Conservation (phyloP, 306 rosid genomes). For the Casuarina cunninghamiana region DNA sequence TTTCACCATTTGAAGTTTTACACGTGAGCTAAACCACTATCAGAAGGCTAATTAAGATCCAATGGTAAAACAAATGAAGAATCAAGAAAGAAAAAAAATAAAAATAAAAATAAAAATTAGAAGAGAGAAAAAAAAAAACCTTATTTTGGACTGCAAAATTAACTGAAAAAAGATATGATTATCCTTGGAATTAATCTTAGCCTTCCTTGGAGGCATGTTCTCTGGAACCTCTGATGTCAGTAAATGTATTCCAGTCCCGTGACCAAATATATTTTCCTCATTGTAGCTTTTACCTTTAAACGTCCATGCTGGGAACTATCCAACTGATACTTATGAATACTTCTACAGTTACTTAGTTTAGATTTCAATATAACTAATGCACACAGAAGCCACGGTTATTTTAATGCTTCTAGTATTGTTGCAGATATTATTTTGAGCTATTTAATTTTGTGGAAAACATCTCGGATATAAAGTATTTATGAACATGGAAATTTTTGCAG, state of each 20-base stretch:
- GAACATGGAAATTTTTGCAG: too few relatives aligned
- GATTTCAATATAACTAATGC: too few relatives aligned
- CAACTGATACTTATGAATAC: too few relatives aligned
- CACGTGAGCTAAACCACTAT: constrained; percentile 18
- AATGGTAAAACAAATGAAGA: not conserved
- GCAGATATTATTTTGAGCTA: too few relatives aligned
- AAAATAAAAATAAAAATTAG: not conserved
- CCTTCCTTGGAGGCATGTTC: constrained; percentile 47
- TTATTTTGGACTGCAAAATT: not conserved
- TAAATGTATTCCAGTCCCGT: constrained; percentile 86
- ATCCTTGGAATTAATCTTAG: constrained; percentile 82
- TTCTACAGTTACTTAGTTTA: too few relatives aligned
- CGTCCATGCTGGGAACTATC: too few relatives aligned
- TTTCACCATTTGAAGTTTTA: constrained; percentile 30
- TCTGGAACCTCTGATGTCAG: constrained; percentile 61
- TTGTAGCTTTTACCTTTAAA: too few relatives aligned
- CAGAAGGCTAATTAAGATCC: not conserved
- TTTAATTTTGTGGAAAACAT: too few relatives aligned
- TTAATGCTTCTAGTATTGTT: too few relatives aligned
- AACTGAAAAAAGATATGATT: constrained; percentile 93
- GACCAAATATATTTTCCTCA: constrained; percentile 45
- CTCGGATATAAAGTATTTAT: too few relatives aligned
- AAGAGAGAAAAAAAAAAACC: not conserved
- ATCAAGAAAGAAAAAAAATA: not conserved
- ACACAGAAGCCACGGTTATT: too few relatives aligned